phyloP scores from a whole-genome alignment of 2,329 filamentous ascomycete species.

The Phialemoniopsis sp. region DNA sequence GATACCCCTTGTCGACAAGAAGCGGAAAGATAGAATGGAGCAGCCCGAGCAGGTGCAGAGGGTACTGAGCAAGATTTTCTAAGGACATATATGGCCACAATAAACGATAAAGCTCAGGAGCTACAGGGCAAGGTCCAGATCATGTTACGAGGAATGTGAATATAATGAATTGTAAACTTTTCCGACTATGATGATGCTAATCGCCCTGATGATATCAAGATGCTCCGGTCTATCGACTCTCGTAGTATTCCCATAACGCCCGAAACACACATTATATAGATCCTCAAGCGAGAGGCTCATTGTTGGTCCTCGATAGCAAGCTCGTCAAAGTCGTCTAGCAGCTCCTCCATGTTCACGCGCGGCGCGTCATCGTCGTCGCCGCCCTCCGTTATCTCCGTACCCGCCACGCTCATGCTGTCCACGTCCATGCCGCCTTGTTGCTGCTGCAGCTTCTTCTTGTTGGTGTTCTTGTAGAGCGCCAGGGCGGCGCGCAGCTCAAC shows the following conservation, averaged over 20 bases:
- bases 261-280: not conserved
- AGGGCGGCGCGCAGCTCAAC: slow-evolving; percentile 79
- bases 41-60: slow-evolving; percentile 55
- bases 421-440: slow-evolving; percentile 34
- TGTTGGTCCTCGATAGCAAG: slow-evolving; percentile 61
- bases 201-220: too few species aligned
- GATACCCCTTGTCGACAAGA: slow-evolving; percentile 53
- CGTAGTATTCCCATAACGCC: not conserved
- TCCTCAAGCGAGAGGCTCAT: too few species aligned
- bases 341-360: slow-evolving; percentile 71
- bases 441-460: slow-evolving; percentile 37
- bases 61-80: slow-evolving; percentile 64
- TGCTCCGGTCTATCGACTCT: too few species aligned
- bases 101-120: too few species aligned
- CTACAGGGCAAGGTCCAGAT: too few species aligned
- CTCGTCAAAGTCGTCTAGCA: slow-evolving; percentile 92
- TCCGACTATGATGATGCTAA: not conserved
- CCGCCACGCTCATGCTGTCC: slow-evolving; percentile 61
- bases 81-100: slow-evolving; percentile 12
- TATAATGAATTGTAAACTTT: not conserved
- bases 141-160: too few species aligned
- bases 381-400: slow-evolving; percentile 44
- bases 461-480: slow-evolving; percentile 75
- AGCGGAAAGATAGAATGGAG: slow-evolving; percentile 37
- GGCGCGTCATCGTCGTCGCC: slow-evolving; percentile 47